Evolutionary conservation across 1,284 basidiomycete species (phyloP).

Genomic region (Butyriboletus appendiculatus): DNA sequence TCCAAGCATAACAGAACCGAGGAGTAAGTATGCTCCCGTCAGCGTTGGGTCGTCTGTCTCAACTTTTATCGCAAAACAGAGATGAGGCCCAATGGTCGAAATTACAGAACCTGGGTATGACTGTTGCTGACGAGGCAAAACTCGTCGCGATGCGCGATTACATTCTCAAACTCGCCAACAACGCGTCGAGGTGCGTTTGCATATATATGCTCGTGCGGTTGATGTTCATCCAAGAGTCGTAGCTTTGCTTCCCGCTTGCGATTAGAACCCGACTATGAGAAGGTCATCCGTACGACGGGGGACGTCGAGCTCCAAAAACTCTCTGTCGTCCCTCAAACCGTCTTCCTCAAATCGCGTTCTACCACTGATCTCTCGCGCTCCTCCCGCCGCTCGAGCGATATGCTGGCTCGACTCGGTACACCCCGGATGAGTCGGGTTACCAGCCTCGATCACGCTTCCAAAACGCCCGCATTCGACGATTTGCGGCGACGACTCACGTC

Average conservation of each 20-base stretch:
- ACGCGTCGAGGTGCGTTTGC: slow-evolving; percentile 53
- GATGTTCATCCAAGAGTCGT: slow-evolving; percentile 7
- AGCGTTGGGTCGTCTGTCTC: neutral
- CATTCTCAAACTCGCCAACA: slow-evolving; percentile 80
- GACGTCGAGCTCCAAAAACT: slow-evolving; percentile 80
- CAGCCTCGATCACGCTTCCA: slow-evolving; percentile 44
- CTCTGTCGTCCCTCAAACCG: slow-evolving; percentile 91
- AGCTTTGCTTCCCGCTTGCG: slow-evolving; percentile 67
- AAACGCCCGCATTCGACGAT: slow-evolving; percentile 68
- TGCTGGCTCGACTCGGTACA: slow-evolving; percentile 44
- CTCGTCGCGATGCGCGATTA: slow-evolving; percentile 86
- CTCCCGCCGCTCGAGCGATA: slow-evolving; percentile 36
- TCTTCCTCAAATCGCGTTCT: slow-evolving; percentile 75
- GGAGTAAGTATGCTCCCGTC: slow-evolving; percentile 53
- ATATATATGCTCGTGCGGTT: neutral
- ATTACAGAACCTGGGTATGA: slow-evolving; percentile 84
- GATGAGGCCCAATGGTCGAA: slow-evolving; percentile 75
- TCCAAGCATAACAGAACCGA: slow-evolving; percentile 63
- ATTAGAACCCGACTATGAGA: slow-evolving; percentile 61
- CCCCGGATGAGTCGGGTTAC: slow-evolving; percentile 46
- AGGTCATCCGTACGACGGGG: slow-evolving; percentile 63
- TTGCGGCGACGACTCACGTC: slow-evolving; percentile 67
- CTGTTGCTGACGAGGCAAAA: slow-evolving; percentile 75
- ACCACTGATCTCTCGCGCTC: slow-evolving; percentile 42
- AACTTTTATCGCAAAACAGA: slow-evolving; percentile 39